Evolutionary conservation across 129 eudicot genomes (phyloP).

Genomic region (Glebionis coronaria): DNA sequence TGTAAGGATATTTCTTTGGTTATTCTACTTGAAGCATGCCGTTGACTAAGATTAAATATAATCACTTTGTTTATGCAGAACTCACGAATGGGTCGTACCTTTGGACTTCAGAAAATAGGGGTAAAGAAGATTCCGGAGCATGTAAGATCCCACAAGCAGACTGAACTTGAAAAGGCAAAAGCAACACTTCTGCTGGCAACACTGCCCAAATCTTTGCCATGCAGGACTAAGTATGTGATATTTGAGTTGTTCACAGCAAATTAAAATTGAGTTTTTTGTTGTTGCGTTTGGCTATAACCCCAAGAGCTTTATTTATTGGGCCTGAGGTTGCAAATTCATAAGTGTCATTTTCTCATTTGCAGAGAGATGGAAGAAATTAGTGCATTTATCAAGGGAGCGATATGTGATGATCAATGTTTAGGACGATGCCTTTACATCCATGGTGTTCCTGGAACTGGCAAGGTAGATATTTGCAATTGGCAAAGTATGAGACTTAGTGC

Average conservation of each 20-base stretch:
- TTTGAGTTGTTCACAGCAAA: constrained; percentile 9
- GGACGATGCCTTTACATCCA: constrained; percentile 98
- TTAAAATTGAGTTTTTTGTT: neutral
- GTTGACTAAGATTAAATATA: constrained; percentile 9
- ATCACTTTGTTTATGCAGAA: constrained; percentile 46
- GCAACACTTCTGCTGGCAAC: constrained; percentile 89
- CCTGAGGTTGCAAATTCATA: neutral
- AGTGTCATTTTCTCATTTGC: constrained; percentile 10
- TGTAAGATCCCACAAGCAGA: constrained; percentile 75
- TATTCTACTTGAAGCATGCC: neutral
- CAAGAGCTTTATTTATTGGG: neutral
- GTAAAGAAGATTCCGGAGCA: constrained; percentile 86
- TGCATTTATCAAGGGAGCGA: constrained; percentile 81
- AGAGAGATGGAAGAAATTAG: constrained; percentile 94
- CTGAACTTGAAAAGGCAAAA: constrained; percentile 94
- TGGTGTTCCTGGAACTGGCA: constrained; percentile 99
- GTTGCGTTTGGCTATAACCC: neutral
- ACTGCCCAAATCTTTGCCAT: constrained; percentile 89
- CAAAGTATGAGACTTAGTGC: no score
- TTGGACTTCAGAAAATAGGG: constrained; percentile 90
- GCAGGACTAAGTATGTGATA: constrained; percentile 79
- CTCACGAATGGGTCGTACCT: constrained; percentile 67
- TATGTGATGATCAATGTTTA: constrained; percentile 93
- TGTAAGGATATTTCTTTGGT: constrained; percentile 44
- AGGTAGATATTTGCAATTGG: constrained; percentile 40